phyloP scores from a whole-genome alignment of 208 protist genomes.

The Trypanosoma mega region DNA sequence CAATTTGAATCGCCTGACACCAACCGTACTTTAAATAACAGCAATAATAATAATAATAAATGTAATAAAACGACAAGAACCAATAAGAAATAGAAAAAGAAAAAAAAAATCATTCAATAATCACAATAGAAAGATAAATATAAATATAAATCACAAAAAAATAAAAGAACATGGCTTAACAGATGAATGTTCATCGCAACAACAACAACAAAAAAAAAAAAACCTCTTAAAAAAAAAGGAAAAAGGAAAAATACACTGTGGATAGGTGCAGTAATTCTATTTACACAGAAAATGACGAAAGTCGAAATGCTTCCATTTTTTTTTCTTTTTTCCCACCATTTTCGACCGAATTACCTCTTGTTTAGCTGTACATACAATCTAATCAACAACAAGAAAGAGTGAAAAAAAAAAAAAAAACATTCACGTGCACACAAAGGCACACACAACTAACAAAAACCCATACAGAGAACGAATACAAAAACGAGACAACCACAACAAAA shows the following conservation, averaged over 20 bases:
- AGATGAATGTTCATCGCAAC: too few species aligned
- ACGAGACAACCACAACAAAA: background rate
- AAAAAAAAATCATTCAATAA: slow-evolving; percentile 1
- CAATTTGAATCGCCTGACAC: background rate
- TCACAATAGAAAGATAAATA: slow-evolving; percentile 2
- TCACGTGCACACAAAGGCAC: too few species aligned
- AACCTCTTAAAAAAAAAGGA: background rate
- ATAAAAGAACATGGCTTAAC: slow-evolving; percentile 9
- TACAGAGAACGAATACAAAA: background rate
- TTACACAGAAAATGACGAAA: slow-evolving; percentile 15
- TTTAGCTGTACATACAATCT: slow-evolving; percentile 15
- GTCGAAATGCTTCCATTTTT: slow-evolving; percentile 1
- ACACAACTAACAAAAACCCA: too few species aligned
- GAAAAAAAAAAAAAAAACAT: too few species aligned
- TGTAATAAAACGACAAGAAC: background rate
- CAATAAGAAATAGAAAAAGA: background rate
- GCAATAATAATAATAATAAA: slow-evolving; percentile 9
- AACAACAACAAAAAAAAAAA: slow-evolving; percentile 4
- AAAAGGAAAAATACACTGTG: too few species aligned
- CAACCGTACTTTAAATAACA: background rate
- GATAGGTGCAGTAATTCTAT: too few species aligned
- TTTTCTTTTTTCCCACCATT: slow-evolving; percentile 1
- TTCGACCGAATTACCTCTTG: background rate
- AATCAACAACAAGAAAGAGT: too few species aligned
- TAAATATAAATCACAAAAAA: slow-evolving; percentile 21